These are phyloP conservation scores for Cynanchum wilfordii DNA, from an alignment of 257 asterid genomes.

Conservation along the genomic window DNA sequence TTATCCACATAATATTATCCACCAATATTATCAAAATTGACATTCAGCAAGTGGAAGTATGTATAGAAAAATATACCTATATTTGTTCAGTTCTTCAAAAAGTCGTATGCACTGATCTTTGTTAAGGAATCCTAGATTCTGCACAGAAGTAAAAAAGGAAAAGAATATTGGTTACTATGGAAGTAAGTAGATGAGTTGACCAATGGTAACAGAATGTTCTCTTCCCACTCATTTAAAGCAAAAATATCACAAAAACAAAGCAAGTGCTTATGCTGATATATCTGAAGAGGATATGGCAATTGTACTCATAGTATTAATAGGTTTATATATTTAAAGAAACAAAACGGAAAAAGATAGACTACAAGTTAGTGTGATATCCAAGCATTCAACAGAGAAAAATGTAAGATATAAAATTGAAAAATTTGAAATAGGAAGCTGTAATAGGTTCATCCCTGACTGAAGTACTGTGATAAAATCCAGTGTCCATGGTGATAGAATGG, in stretches of 20 bases:
- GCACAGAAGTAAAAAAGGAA: slow-evolving; percentile 23
- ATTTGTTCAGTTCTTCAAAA: slow-evolving; percentile 89
- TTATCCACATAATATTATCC: no score
- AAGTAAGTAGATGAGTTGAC: slow-evolving; percentile 1
- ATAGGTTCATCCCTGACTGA: not conserved
- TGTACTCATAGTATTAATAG: not conserved
- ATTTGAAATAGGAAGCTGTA: not conserved
- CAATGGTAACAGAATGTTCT: not conserved
- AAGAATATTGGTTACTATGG: not conserved
- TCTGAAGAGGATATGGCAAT: not conserved
- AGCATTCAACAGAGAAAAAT: no score
- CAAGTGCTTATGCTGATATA: not conserved
- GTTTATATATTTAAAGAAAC: not conserved
- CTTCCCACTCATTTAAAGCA: not conserved
- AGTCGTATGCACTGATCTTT: slow-evolving; percentile 78
- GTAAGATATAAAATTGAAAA: no score
- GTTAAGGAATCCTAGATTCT: slow-evolving; percentile 65
- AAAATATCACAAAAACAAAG: not conserved
- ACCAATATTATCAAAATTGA: not conserved
- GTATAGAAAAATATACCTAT: slow-evolving; percentile 53
- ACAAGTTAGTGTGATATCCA: not conserved
- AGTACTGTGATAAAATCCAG: not conserved
- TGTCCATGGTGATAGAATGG: not conserved
- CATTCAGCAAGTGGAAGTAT: slow-evolving; percentile 12
- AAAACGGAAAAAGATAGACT: not conserved